These are phyloP conservation scores for Dalbergia cochinchinensis DNA, from an alignment of 306 rosid species.

Conservation along the genomic window DNA sequence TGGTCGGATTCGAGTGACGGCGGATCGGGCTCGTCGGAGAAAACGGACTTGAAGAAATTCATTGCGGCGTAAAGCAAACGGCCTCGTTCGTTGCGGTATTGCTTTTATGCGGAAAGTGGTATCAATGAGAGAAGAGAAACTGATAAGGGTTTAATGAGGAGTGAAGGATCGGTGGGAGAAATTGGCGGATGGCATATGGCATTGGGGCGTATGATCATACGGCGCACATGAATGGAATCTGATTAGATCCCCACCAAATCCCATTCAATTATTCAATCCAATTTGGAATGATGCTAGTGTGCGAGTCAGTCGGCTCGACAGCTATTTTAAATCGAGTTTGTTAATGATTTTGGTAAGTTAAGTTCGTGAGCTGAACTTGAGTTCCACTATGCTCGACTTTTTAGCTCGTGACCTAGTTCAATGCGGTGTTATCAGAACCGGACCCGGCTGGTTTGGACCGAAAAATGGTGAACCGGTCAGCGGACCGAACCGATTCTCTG, in stretches of 20 bases:
- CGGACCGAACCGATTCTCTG: no score
- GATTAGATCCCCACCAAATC: neutral
- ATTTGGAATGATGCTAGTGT: neutral
- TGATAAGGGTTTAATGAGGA: neutral
- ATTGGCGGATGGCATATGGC: constrained; percentile 4
- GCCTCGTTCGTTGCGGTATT: neutral
- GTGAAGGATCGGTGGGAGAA: neutral
- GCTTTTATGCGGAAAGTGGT: neutral
- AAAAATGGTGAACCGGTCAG: no score
- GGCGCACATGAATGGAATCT: neutral
- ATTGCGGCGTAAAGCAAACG: constrained; percentile 27
- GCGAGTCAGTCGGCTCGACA: no score
- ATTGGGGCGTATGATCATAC: neutral
- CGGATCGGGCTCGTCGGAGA: constrained; percentile 66
- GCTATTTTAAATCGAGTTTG: no score
- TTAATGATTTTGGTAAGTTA: no score
- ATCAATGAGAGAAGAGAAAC: neutral
- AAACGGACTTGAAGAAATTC: constrained; percentile 74
- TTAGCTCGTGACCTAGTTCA: no score
- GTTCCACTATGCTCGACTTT: no score
- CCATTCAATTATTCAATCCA: constrained; percentile 3
- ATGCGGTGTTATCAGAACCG: no score
- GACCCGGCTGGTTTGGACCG: no score
- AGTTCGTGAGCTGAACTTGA: no score
- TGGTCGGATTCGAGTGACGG: constrained; percentile 33